Percentiles rank a stretch among this genome's conserved stretches.
Conservation (phyloP, 202 grass and related monocot genomes). For the Panicum virgatum region DNA sequence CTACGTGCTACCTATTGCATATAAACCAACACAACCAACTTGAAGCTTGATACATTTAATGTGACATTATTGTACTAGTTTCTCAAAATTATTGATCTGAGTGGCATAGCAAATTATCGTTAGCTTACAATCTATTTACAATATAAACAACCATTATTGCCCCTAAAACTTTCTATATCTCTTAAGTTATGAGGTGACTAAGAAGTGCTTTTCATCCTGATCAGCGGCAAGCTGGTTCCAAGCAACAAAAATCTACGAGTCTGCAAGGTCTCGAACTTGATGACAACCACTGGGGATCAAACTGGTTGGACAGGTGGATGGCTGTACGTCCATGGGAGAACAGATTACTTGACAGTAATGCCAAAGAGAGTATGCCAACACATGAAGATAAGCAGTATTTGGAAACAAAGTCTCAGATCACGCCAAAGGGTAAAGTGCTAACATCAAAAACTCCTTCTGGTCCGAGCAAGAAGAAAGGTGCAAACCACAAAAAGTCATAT, state of each 20-base stretch:
- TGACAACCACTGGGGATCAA: slow-evolving; percentile 84
- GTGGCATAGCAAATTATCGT: not conserved
- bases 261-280: slow-evolving; percentile 56
- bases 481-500: slow-evolving; percentile 51
- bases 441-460: slow-evolving; percentile 48
- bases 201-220: slow-evolving; percentile 38
- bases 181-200: slow-evolving; percentile 7
- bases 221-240: slow-evolving; percentile 90
- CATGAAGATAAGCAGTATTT: slow-evolving; percentile 52
- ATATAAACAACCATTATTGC: not conserved
- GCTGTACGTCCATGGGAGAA: slow-evolving; percentile 97
- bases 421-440: slow-evolving; percentile 41
- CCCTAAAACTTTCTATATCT: not conserved
- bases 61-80: not conserved
- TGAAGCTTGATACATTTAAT: not conserved
- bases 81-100: not conserved
- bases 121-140: slow-evolving; percentile 23
- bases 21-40: slow-evolving; percentile 1
- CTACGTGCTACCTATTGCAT: not conserved
- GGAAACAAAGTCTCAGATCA: slow-evolving; percentile 57
- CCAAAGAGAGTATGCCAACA: slow-evolving; percentile 54
- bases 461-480: slow-evolving; percentile 51
- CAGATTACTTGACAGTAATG: slow-evolving; percentile 73
- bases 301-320: slow-evolving; percentile 99
- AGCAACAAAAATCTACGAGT: slow-evolving; percentile 49